Evolutionary conservation across 2,329 filamentous ascomycete genomes (phyloP).

Genomic region (Botrytis squamosa): DNA sequence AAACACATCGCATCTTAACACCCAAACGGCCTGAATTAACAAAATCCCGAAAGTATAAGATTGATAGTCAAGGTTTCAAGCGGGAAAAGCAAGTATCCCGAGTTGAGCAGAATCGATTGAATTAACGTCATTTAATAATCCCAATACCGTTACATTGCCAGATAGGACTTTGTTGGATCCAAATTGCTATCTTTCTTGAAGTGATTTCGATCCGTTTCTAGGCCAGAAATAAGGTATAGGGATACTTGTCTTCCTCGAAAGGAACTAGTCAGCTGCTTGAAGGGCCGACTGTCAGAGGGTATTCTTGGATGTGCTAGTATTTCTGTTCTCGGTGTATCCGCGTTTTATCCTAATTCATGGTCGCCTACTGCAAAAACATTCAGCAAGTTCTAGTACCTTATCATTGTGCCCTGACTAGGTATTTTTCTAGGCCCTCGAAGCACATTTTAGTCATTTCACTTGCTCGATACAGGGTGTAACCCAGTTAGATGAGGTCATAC

Average conservation of each 20-base stretch:
- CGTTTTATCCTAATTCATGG: background rate
- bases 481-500: background rate
- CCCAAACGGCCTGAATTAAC: background rate
- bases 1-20: no score
- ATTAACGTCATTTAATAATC: background rate
- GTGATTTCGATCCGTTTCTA: background rate
- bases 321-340: background rate
- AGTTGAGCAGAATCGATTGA: background rate
- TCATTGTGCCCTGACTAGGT: background rate
- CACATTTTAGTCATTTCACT: background rate
- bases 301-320: background rate
- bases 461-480: background rate
- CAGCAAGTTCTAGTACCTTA: background rate
- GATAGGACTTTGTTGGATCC: background rate
- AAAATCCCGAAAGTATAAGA: background rate
- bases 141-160: background rate
- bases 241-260: background rate
- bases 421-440: background rate
- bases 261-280: background rate
- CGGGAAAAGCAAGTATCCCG: no score
- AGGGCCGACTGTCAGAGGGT: background rate
- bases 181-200: background rate
- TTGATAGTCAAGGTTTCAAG: background rate
- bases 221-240: background rate
- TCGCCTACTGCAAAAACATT: background rate